Conservation (phyloP, 768 basidiomycete species). For the Mycena chlorophos region DNA sequence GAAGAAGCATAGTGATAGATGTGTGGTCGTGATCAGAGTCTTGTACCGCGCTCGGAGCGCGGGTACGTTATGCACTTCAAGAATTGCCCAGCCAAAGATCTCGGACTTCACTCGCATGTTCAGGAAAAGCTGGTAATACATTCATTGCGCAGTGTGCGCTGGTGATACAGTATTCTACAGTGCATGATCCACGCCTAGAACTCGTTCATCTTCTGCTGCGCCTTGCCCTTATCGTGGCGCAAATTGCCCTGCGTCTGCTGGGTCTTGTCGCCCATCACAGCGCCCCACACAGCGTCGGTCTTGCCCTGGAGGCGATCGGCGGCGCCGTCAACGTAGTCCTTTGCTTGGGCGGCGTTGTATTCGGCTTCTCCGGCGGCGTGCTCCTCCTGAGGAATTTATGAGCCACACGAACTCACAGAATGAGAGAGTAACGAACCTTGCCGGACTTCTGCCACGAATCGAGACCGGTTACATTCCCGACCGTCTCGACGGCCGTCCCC, state of each 20-base stretch:
- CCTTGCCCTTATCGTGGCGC: slow-evolving; percentile 11
- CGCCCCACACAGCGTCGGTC: slow-evolving; percentile 53
- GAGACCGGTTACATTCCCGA: slow-evolving; percentile 45
- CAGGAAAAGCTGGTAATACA: too few relatives aligned
- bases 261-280: slow-evolving; percentile 51
- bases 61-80: too few relatives aligned
- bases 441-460: slow-evolving; percentile 41
- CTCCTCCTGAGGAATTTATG: slow-evolving; percentile 36
- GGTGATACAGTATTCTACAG: not conserved
- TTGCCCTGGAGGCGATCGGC: slow-evolving; percentile 48
- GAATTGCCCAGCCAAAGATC: too few relatives aligned
- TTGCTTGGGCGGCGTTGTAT: slow-evolving; percentile 44
- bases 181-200: not conserved
- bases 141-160: not conserved
- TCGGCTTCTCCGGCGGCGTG: slow-evolving; percentile 46
- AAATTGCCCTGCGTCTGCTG: slow-evolving; percentile 39
- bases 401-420: not conserved
- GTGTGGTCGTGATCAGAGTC: slow-evolving; percentile 23
- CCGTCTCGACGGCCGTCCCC: slow-evolving; percentile 39
- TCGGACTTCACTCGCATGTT: too few relatives aligned
- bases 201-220: slow-evolving; percentile 3
- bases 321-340: slow-evolving; percentile 53
- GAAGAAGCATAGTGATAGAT: rapidly evolving
- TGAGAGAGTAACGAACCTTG: slow-evolving; percentile 4
- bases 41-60: slow-evolving; percentile 40